phyloP scores from a whole-genome alignment of 768 basidiomycete species.

The Suillus subaureus region DNA sequence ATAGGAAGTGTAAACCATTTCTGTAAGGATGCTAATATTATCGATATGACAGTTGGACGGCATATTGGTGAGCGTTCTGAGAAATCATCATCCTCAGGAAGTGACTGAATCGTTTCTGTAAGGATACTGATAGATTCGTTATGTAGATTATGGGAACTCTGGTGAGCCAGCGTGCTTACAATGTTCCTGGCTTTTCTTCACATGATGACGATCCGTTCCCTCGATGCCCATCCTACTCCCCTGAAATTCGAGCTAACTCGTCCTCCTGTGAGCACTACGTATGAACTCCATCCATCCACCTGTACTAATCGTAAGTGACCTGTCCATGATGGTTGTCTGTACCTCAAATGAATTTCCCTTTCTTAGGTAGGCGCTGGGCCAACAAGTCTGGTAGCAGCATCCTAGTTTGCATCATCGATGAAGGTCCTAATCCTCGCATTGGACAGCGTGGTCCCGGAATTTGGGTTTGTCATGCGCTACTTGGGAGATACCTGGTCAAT shows the following conservation, averaged over 20 bases:
- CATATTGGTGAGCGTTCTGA: background rate
- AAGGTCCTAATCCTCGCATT: conserved; percentile 25
- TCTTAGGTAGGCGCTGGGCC: conserved; percentile 48
- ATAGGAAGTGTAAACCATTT: background rate
- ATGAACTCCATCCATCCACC: background rate
- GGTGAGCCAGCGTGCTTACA: too few species aligned
- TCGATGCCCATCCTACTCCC: background rate
- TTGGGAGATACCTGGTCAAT: too few species aligned
- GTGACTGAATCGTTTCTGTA: background rate
- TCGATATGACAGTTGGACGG: background rate
- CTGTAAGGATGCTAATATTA: background rate
- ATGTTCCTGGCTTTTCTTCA: too few species aligned
- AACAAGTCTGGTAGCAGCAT: conserved; percentile 38
- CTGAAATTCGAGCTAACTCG: background rate
- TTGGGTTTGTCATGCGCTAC: conserved; percentile 31
- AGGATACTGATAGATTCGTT: too few species aligned
- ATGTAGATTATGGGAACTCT: too few species aligned
- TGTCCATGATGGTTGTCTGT: background rate
- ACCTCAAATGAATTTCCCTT: background rate
- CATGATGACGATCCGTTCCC: background rate
- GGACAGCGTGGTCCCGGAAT: conserved; percentile 43
- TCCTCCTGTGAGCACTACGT: background rate
- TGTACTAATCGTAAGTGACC: conserved; percentile 3
- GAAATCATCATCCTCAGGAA: background rate
- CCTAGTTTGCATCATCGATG: conserved; percentile 8